These are phyloP conservation scores for Stellera chamaejasme DNA, from an alignment of 345 rosid species.

Conservation along the genomic window DNA sequence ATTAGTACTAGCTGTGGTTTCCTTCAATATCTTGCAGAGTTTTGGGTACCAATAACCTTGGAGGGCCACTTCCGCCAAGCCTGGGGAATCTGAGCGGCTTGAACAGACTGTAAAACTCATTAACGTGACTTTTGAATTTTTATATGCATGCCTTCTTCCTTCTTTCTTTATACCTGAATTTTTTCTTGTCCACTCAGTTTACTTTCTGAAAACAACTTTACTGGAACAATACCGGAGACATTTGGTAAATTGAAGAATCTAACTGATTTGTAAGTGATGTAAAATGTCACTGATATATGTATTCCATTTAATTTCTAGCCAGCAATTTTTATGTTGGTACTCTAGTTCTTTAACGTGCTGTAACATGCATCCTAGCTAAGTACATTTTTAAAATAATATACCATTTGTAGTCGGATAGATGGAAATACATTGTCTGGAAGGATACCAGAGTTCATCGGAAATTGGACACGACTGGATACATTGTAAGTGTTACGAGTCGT, in stretches of 20 bases:
- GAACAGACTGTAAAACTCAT: slow-evolving; percentile 39
- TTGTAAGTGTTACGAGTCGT: slow-evolving; percentile 39
- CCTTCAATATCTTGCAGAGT: slow-evolving; percentile 47
- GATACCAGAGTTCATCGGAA: slow-evolving; percentile 75
- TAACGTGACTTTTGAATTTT: background rate
- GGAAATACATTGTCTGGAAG: slow-evolving; percentile 65
- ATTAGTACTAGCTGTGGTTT: too few relatives aligned
- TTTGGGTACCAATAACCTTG: slow-evolving; percentile 53
- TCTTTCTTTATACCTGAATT: background rate
- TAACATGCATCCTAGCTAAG: too few relatives aligned
- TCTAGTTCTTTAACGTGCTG: too few relatives aligned
- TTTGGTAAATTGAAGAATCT: slow-evolving; percentile 54
- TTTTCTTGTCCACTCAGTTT: slow-evolving; percentile 27
- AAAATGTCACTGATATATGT: background rate
- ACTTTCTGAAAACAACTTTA: slow-evolving; percentile 69
- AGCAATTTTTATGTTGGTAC: too few relatives aligned
- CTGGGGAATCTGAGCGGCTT: slow-evolving; percentile 57
- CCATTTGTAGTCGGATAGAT: slow-evolving; percentile 58
- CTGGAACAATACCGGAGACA: slow-evolving; percentile 64
- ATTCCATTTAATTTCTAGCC: background rate
- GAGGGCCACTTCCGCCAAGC: slow-evolving; percentile 49
- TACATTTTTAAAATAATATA: background rate
- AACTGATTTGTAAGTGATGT: slow-evolving; percentile 59
- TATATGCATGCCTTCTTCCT: background rate
- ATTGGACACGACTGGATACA: slow-evolving; percentile 51